Evolutionary conservation across 352 stramenopile species (phyloP).

Genomic region (Aphanomyces invadans): DNA sequence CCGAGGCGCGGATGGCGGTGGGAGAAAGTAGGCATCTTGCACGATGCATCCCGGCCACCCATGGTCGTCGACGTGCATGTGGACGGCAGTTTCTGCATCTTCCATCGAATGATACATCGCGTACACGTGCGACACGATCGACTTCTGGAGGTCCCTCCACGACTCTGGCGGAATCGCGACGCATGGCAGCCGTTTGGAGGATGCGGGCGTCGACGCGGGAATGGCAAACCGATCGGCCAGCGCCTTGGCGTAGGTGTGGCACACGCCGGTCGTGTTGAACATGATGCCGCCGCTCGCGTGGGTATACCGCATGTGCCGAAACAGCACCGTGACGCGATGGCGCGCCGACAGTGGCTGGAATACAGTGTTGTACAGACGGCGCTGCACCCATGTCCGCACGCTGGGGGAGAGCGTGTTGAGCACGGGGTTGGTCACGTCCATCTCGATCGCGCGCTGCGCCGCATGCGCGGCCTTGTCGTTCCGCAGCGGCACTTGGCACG

Average conservation of each 20-base stretch:
- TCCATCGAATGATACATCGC: conserved; percentile 18
- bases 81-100: conserved; percentile 1
- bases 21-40: conserved; percentile 6
- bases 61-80: neutral
- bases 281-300: conserved; percentile 1
- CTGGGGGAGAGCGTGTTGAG: neutral
- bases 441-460: neutral
- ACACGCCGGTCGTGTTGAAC: conserved; percentile 14
- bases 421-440: neutral
- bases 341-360: conserved; percentile 17
- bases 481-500: conserved; percentile 1
- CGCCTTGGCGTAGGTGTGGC: neutral
- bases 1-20: neutral
- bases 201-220: too few relatives aligned
- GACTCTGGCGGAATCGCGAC: neutral
- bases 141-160: conserved; percentile 9
- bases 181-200: neutral
- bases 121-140: neutral
- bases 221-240: conserved; percentile 10
- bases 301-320: conserved; percentile 14
- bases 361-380: neutral
- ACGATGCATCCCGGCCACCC: neutral
- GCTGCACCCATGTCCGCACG: neutral
- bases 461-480: neutral
- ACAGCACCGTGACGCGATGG: conserved; percentile 11